phyloP scores from a whole-genome alignment of 2,329 filamentous ascomycete genomes.

The Neospermospora avenae region DNA sequence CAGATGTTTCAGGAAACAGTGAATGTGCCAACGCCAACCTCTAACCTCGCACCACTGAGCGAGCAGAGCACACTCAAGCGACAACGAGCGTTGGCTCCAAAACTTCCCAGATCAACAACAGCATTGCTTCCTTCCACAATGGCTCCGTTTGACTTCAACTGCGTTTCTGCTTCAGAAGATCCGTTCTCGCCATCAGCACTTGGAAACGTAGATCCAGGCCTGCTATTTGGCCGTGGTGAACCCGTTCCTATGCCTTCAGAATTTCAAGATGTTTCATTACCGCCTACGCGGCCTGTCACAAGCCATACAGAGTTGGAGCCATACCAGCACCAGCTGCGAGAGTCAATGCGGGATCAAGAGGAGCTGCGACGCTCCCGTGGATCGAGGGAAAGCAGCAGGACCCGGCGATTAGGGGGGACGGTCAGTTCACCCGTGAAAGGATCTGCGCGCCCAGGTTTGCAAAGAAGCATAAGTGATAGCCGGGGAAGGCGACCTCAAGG shows the following conservation, averaged over 20 bases:
- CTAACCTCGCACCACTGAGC: slow-evolving; percentile 14
- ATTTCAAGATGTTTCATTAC: slow-evolving; percentile 29
- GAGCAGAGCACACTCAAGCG: slow-evolving; percentile 40
- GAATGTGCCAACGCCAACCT: slow-evolving; percentile 17
- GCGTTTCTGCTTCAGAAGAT: slow-evolving; percentile 43
- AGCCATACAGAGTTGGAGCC: slow-evolving; percentile 30
- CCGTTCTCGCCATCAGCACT: slow-evolving; percentile 48
- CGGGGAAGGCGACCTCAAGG: slow-evolving; percentile 27
- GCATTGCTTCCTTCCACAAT: slow-evolving; percentile 41
- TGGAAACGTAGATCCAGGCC: slow-evolving; percentile 55
- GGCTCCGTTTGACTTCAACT: slow-evolving; percentile 40
- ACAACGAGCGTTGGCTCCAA: slow-evolving; percentile 47
- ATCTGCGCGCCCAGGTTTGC: slow-evolving; percentile 27
- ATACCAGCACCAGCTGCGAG: slow-evolving; percentile 35
- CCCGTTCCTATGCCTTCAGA: slow-evolving; percentile 20
- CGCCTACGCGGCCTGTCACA: slow-evolving; percentile 28
- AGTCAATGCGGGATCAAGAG: slow-evolving; percentile 32
- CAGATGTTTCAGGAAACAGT: slow-evolving; percentile 52
- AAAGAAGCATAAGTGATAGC: slow-evolving; percentile 32
- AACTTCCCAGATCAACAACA: slow-evolving; percentile 22
- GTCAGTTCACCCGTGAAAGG: slow-evolving; percentile 34
- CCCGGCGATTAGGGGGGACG: slow-evolving; percentile 25
- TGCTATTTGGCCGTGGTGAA: slow-evolving; percentile 50
- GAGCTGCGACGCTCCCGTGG: slow-evolving; percentile 30
- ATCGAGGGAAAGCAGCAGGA: slow-evolving; percentile 24